Conservation (phyloP, 352 stramenopile species). For the Phytophthora multivora region DNA sequence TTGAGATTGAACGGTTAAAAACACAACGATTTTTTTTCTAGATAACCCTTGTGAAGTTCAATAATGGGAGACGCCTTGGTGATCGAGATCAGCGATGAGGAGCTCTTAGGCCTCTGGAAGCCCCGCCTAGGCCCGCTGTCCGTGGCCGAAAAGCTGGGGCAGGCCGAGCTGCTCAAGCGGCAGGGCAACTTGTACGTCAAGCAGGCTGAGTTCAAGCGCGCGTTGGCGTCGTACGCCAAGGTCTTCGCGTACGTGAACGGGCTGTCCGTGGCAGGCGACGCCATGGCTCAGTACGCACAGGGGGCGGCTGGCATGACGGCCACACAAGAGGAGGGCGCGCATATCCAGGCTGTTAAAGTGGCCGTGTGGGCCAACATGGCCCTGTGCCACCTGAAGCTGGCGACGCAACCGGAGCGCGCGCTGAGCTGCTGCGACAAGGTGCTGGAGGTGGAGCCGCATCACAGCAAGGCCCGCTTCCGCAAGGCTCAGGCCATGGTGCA, state of each 20-base stretch:
- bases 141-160: constrained; percentile 75
- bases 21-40: too few species aligned
- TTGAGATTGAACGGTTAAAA: too few species aligned
- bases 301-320: constrained; percentile 53
- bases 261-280: constrained; percentile 70
- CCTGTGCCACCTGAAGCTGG: constrained; percentile 81
- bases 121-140: constrained; percentile 65
- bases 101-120: constrained; percentile 66
- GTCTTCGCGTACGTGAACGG: constrained; percentile 88
- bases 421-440: constrained; percentile 78
- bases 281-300: constrained; percentile 77
- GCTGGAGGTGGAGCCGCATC: constrained; percentile 57
- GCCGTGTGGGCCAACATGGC: constrained; percentile 83
- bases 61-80: neutral
- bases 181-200: constrained; percentile 79
- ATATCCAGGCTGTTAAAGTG: constrained; percentile 75
- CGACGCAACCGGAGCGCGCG: constrained; percentile 48
- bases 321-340: constrained; percentile 45
- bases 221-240: constrained; percentile 66
- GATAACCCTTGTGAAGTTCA: neutral
- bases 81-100: constrained; percentile 39
- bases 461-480: constrained; percentile 84
- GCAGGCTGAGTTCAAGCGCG: constrained; percentile 60
- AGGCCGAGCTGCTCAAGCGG: constrained; percentile 77
- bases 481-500: constrained; percentile 77